Evolutionary conservation across 2,329 filamentous ascomycete genomes (phyloP).

Genomic region (Talaromyces sp.): DNA sequence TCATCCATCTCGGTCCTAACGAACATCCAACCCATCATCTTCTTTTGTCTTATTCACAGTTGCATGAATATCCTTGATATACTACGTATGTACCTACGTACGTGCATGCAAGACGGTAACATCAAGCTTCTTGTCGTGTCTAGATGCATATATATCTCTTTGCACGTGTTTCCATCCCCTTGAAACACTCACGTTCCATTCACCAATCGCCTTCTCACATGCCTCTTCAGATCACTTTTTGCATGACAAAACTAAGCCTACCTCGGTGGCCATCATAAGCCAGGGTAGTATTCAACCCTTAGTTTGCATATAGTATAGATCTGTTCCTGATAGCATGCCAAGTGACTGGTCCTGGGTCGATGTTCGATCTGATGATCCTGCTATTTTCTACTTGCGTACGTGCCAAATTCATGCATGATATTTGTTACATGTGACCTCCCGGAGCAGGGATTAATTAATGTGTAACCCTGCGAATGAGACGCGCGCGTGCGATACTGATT

Average conservation of each 20-base stretch:
- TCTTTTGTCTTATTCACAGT: neutral
- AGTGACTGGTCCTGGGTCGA: neutral
- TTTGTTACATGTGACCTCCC: neutral
- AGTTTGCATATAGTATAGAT: neutral
- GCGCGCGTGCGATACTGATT: neutral
- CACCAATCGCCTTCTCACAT: slow-evolving; percentile 8
- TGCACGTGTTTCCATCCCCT: neutral
- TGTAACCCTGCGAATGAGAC: slow-evolving; percentile 1
- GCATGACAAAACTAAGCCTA: neutral
- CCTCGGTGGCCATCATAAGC: neutral
- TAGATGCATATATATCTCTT: neutral
- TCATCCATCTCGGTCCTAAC: neutral
- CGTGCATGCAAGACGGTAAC: neutral
- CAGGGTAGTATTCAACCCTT: neutral
- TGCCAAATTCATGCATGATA: neutral
- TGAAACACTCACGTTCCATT: neutral
- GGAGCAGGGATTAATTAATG: neutral
- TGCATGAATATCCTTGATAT: neutral
- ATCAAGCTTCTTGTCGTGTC: neutral
- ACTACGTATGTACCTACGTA: neutral
- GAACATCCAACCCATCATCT: neutral
- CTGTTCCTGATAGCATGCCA: neutral
- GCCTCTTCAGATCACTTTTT: neutral
- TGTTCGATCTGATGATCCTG: neutral
- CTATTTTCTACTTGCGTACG: neutral